phyloP scores from a whole-genome alignment of 2,329 filamentous ascomycete species.

The Zasmidium angulare region DNA sequence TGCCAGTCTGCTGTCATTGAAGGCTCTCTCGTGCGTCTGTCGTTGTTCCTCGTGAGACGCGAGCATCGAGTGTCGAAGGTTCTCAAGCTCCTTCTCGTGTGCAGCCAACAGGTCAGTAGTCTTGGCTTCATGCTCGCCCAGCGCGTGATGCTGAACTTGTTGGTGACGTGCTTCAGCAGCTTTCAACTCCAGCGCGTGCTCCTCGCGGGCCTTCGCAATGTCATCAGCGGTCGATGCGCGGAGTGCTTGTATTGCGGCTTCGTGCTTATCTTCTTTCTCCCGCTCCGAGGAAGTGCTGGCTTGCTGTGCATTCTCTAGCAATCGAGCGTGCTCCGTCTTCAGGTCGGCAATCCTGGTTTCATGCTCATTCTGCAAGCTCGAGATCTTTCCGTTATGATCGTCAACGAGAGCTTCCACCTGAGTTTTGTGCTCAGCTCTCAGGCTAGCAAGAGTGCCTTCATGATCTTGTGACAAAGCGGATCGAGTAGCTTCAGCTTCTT shows the following conservation, averaged over 20 bases:
- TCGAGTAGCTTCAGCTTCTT: conserved; percentile 10
- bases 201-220: conserved; percentile 12
- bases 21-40: conserved; percentile 12
- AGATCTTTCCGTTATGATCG: neutral
- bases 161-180: conserved; percentile 1
- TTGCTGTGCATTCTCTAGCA: neutral
- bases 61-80: neutral
- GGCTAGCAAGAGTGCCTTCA: neutral
- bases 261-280: conserved; percentile 2
- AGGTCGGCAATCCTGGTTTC: neutral
- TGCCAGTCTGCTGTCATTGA: neutral
- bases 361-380: neutral
- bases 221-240: conserved; percentile 8
- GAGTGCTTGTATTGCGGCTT: conserved; percentile 3
- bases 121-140: neutral
- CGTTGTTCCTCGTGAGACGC: conserved; percentile 1
- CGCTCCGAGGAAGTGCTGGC: neutral
- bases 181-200: conserved; percentile 8
- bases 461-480: neutral
- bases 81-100: conserved; percentile 4
- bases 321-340: neutral
- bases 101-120: neutral
- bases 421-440: neutral
- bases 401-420: neutral
- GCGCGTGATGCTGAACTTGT: conserved; percentile 1